Evolutionary conservation across 768 basidiomycete species (phyloP), one percentile per base, ranked within the genome.

Genomic region (Astraeus odoratus): DNA sequence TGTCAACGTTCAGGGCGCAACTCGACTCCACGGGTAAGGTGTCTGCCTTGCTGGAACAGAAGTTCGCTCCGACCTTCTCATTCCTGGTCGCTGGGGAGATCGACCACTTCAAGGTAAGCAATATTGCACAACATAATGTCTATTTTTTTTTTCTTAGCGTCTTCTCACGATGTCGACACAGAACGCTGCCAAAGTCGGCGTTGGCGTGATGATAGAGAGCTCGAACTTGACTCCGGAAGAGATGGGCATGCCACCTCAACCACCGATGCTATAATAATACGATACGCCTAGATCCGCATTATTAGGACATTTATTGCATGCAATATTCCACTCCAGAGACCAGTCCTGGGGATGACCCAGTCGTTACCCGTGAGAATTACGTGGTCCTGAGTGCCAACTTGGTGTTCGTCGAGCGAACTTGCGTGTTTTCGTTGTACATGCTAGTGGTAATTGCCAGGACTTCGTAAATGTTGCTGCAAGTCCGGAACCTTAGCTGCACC

Each of bases 171-270:
- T 35, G 5, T 15, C 36, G 23, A 4, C 49, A 39, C 53, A 97
- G 92, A 93, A 92, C 66, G 73, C 90, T 33, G 87, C 91, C 23
- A 95, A 93, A 68, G 83, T 96, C 48, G 95, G 95, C 50, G 84
- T 97, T 8, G 94, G 94, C 71, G 90, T 98, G 66, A 95, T 93
- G 90, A 90, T 98, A 50, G 94, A 98, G 76, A 86, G 83, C 61
- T 78, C 81, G 29, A 76, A 70, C 51, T 64, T 90, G 67, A 83
- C 83, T 16, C 86, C 84, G 7, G 87, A 90, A 70, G 87, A 90
- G 71, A 86, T 89, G 86, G 63, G 78, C 48, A 71, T 79, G 68
- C 66, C 71, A 44, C 75, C 76, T 58, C 75, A 73, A 51, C 67
- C 68, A 52, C 73, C 72, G 60, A 67, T 37, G 18, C 19, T 57